phyloP scores from a whole-genome alignment of 129 eudicot species.

The Scalesia atractyloides region DNA sequence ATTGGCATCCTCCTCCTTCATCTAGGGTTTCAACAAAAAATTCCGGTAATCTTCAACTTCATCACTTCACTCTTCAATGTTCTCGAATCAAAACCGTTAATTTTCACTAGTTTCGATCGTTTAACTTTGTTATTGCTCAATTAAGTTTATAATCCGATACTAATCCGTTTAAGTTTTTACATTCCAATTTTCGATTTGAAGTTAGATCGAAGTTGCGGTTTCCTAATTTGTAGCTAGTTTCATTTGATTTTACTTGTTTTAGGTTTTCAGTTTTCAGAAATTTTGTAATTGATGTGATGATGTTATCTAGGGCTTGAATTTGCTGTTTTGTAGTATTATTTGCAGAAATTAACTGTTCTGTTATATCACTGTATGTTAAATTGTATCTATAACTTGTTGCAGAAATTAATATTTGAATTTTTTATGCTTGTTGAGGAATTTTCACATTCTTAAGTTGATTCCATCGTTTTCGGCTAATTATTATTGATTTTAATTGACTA shows the following conservation, averaged over 20 bases:
- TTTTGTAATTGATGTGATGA: neutral
- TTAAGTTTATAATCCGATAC: too few species aligned
- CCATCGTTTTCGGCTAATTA: too few species aligned
- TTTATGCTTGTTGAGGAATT: too few species aligned
- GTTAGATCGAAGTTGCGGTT: too few species aligned
- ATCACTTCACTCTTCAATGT: neutral
- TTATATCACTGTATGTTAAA: too few species aligned
- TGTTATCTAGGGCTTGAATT: conserved; percentile 2
- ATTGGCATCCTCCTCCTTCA: conserved; percentile 16
- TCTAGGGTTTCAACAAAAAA: conserved; percentile 22
- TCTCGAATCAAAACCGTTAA: neutral
- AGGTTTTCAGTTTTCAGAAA: conserved; percentile 11
- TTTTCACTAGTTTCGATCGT: too few species aligned
- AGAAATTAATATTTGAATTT: neutral
- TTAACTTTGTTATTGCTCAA: too few species aligned
- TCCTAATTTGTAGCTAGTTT: too few species aligned
- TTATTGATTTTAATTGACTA: too few species aligned
- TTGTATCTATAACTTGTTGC: neutral
- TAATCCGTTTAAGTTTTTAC: too few species aligned
- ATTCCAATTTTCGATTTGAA: too few species aligned
- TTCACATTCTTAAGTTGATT: too few species aligned
- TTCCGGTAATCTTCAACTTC: conserved; percentile 2
- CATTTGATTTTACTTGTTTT: neutral
- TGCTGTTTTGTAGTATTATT: neutral
- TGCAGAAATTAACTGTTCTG: conserved; percentile 12